phyloP scores from a whole-genome alignment of 2,329 filamentous ascomycete genomes.

The Chrysoporthe puriensis region DNA sequence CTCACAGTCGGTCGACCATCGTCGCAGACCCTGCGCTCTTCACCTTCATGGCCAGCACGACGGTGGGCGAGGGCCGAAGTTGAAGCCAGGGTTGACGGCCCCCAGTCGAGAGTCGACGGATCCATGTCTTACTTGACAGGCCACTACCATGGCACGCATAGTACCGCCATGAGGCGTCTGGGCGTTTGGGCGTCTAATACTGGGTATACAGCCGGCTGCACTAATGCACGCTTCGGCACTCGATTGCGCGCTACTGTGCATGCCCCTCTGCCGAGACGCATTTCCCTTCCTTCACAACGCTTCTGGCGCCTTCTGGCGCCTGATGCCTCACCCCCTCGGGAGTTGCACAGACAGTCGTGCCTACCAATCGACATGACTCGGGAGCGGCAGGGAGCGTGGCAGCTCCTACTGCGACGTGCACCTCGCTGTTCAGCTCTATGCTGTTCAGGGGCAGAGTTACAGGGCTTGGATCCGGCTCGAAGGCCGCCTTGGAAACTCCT shows the following conservation, averaged over 20 bases:
- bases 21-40: background rate
- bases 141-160: background rate
- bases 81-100: background rate
- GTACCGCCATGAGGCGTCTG: background rate
- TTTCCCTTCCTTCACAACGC: too few relatives aligned
- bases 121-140: background rate
- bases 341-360: background rate
- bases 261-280: slow-evolving; percentile 3
- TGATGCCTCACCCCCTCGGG: background rate
- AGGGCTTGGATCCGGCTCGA: background rate
- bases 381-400: background rate
- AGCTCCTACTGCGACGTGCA: background rate
- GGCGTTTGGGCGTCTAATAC: background rate
- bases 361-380: background rate
- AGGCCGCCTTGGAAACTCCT: too few relatives aligned
- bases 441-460: background rate
- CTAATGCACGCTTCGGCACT: slow-evolving; percentile 17
- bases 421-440: background rate
- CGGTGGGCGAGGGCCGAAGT: too few relatives aligned
- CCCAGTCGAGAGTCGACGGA: background rate
- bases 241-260: background rate
- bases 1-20: background rate
- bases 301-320: background rate
- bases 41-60: background rate
- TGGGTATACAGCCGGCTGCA: background rate